Percentiles rank a stretch among this genome's conserved stretches.
phyloP scores from a whole-genome alignment of 1,284 basidiomycete species.

The Cystobasidium sp. region DNA sequence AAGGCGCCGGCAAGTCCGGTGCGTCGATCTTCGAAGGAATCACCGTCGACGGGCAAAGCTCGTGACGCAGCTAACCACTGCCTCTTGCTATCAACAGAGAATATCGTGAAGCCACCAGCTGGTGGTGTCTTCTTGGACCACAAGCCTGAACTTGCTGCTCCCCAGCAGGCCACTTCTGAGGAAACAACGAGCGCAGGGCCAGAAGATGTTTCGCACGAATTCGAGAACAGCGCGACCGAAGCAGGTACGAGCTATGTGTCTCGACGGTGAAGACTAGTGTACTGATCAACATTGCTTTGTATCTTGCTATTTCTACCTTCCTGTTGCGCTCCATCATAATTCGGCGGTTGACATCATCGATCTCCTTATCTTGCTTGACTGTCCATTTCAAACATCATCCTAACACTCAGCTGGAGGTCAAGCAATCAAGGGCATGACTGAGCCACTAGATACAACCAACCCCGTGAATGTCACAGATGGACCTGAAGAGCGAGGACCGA shows the following conservation, averaged over 20 bases:
- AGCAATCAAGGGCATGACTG: constrained; percentile 16
- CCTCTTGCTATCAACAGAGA: background rate
- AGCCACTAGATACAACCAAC: constrained; percentile 34
- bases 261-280: background rate
- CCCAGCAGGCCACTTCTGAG: constrained; percentile 20
- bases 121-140: constrained; percentile 20
- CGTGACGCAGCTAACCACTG: no score
- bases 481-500: constrained; percentile 34
- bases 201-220: constrained; percentile 34
- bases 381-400: background rate
- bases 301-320: background rate
- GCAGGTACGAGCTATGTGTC: constrained; percentile 10
- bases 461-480: constrained; percentile 35
- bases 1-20: constrained; percentile 20
- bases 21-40: background rate
- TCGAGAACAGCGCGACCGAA: constrained; percentile 28
- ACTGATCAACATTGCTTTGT: background rate
- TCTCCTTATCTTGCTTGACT: background rate
- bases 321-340: background rate
- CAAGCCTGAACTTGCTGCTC: constrained; percentile 33
- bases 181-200: constrained; percentile 25
- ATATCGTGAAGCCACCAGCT: constrained; percentile 20
- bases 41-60: background rate
- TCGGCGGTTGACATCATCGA: constrained; percentile 11
- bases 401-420: constrained; percentile 14